phyloP scores from a whole-genome alignment of 495 filamentous ascomycete species.

The Extremus antarcticus region DNA sequence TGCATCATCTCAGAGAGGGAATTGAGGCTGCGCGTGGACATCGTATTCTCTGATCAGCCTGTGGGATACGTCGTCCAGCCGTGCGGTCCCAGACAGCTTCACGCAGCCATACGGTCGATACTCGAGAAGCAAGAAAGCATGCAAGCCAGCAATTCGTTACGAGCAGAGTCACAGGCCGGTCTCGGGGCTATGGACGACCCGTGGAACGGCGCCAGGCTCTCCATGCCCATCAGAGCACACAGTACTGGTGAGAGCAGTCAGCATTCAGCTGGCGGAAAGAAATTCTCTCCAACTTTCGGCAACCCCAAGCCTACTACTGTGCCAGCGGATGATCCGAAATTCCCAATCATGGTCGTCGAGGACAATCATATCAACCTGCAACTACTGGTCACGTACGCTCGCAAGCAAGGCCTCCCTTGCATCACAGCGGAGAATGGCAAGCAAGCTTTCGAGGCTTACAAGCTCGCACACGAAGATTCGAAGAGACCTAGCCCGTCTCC shows the following conservation, averaged over 20 bases:
- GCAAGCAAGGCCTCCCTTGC: constrained; percentile 5
- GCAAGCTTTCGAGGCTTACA: constrained; percentile 13
- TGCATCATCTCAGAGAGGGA: constrained; percentile 2
- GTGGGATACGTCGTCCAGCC: constrained; percentile 1
- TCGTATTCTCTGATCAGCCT: not conserved
- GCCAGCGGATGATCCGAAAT: too few relatives aligned
- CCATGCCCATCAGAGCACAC: too few relatives aligned
- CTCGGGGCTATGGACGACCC: too few relatives aligned
- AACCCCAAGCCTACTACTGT: too few relatives aligned
- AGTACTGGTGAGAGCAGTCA: too few relatives aligned
- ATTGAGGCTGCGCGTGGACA: not conserved
- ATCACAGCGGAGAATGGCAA: constrained; percentile 3
- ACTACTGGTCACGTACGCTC: constrained; percentile 12
- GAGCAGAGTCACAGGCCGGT: too few relatives aligned
- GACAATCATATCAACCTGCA: constrained; percentile 12
- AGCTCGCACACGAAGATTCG: not conserved
- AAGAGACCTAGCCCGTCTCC: not conserved
- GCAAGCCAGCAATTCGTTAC: not conserved
- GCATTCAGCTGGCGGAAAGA: too few relatives aligned
- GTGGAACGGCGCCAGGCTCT: too few relatives aligned
- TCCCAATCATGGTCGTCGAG: not conserved
- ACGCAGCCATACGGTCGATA: not conserved
- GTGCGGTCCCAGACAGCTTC: not conserved
- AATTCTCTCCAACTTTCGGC: too few relatives aligned
- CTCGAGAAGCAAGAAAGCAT: not conserved